phyloP scores from a whole-genome alignment of 169 alveolate species.

The Cryptosporidium parvum region DNA sequence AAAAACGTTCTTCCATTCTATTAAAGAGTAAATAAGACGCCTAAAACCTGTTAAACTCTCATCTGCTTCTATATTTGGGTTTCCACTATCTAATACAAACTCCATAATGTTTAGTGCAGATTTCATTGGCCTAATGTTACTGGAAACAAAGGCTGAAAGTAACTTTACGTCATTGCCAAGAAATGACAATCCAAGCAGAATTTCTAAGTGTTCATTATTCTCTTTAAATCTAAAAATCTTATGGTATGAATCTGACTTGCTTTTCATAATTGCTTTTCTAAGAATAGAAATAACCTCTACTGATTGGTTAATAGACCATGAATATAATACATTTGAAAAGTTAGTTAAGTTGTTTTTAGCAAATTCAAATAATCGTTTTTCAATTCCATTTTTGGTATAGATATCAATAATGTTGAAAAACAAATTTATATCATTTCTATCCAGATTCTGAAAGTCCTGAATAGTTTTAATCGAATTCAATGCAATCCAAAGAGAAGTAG shows the following conservation, averaged over 20 bases:
- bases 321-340: slow-evolving; percentile 33
- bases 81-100: slow-evolving; percentile 6
- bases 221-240: slow-evolving; percentile 12
- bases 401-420: slow-evolving; percentile 29
- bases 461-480: slow-evolving; percentile 18
- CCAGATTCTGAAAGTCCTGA: slow-evolving; percentile 1
- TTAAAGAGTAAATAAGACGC: slow-evolving; percentile 6
- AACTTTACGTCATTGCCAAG: neutral
- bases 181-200: neutral
- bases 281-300: neutral
- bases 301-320: slow-evolving; percentile 46
- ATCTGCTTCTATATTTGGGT: neutral
- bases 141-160: slow-evolving; percentile 19
- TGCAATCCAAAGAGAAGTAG: slow-evolving; percentile 51
- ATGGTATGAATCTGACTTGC: neutral
- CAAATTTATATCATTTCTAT: slow-evolving; percentile 16
- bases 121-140: slow-evolving; percentile 22
- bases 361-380: neutral
- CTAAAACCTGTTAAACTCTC: neutral
- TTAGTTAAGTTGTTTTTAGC: neutral
- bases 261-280: slow-evolving; percentile 3
- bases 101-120: slow-evolving; percentile 4
- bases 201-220: neutral
- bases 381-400: slow-evolving; percentile 41
- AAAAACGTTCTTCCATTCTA: slow-evolving; percentile 11